A percentile compares a stretch with the other conserved stretches of the same genome.
Conservation (phyloP, 2,329 filamentous ascomycete species). For the Monilinia fructicola region DNA sequence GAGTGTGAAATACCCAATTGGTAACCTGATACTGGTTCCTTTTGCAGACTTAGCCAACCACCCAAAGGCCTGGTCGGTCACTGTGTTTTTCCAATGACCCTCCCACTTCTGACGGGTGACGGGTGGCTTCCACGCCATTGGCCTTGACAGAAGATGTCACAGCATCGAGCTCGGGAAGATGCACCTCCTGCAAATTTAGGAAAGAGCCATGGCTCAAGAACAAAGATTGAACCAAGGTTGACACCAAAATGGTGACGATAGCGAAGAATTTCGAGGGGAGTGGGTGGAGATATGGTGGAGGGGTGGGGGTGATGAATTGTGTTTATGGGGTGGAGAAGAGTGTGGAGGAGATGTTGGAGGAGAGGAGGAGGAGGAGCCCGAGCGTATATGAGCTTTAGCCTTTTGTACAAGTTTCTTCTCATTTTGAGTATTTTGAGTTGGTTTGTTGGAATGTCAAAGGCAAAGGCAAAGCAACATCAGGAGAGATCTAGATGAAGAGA, state of each 20-base stretch:
- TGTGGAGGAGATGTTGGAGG: background rate
- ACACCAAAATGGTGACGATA: conserved; percentile 61
- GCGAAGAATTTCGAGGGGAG: conserved; percentile 46
- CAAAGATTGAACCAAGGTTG: conserved; percentile 59
- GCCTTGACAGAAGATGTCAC: conserved; percentile 6
- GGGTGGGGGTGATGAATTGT: background rate
- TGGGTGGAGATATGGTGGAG: conserved; percentile 32
- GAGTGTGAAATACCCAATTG: conserved; percentile 59
- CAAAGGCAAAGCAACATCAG: background rate
- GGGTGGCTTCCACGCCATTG: conserved; percentile 35
- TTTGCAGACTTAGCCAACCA: conserved; percentile 54
- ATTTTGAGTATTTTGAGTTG: conserved; percentile 18
- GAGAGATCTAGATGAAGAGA: background rate
- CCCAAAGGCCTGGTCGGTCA: conserved; percentile 51
- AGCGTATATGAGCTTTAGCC: conserved; percentile 11
- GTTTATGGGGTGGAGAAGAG: background rate
- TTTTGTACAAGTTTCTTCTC: conserved; percentile 21
- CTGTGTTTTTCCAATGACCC: conserved; percentile 51
- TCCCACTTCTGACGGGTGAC: conserved; percentile 52
- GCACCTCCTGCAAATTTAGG: conserved; percentile 24
- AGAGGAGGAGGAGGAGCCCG: conserved; percentile 12
- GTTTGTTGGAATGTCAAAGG: background rate
- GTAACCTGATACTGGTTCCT: conserved; percentile 58
- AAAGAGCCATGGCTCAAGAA: conserved; percentile 60
- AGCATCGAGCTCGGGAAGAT: conserved; percentile 42